Conservation (phyloP, 768 basidiomycete genomes). For the Obba rivulosa region DNA sequence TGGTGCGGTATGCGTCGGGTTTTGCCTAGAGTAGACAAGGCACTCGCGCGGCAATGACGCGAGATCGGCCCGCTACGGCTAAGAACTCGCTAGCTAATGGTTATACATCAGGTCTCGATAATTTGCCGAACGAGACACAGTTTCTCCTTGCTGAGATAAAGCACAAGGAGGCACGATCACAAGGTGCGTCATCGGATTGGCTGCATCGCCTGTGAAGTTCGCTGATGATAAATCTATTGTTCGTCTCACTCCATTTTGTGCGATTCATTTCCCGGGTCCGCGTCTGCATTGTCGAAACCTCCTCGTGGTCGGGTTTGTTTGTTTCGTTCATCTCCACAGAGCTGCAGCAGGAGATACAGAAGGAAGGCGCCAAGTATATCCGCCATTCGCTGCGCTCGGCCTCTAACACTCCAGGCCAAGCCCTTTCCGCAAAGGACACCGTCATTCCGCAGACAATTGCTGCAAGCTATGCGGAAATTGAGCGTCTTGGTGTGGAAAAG, state of each 20-base stretch:
- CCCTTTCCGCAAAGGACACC: slow-evolving; percentile 27
- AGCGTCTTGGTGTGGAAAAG: slow-evolving; percentile 37
- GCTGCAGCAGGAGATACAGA: slow-evolving; percentile 38
- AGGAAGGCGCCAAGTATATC: slow-evolving; percentile 38
- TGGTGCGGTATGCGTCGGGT: too few relatives aligned
- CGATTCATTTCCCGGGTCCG: background rate
- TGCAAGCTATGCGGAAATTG: slow-evolving; percentile 24
- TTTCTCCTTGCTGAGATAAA: slow-evolving; percentile 45
- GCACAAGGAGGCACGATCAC: slow-evolving; percentile 36
- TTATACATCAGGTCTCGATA: slow-evolving; percentile 38
- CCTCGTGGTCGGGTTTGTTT: background rate
- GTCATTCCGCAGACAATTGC: slow-evolving; percentile 31
- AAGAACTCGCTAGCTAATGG: background rate
- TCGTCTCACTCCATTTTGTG: background rate
- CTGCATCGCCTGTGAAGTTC: background rate
- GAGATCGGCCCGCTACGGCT: too few relatives aligned
- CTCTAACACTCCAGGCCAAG: slow-evolving; percentile 11
- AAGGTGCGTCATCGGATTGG: slow-evolving; percentile 26
- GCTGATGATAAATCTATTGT: background rate
- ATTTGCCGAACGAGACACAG: slow-evolving; percentile 44
- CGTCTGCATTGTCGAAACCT: background rate
- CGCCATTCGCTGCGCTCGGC: slow-evolving; percentile 34
- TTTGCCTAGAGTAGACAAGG: too few relatives aligned
- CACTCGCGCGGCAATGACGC: too few relatives aligned
- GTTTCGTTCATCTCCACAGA: slow-evolving; percentile 22